phyloP scores from a whole-genome alignment of 2,329 filamentous ascomycete species.

The Xylariaceae sp. region DNA sequence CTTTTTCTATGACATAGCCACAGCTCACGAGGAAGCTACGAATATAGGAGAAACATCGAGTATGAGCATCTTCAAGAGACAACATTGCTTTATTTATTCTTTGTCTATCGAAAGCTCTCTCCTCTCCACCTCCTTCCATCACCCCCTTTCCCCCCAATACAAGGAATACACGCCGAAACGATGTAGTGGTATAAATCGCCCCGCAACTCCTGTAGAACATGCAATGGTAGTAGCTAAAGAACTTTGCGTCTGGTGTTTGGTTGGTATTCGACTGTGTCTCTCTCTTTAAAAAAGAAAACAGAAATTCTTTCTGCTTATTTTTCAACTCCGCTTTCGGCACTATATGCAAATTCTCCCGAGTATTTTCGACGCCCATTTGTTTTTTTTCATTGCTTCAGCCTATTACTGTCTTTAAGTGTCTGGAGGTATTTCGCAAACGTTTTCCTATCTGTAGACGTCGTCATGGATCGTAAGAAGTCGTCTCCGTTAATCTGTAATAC shows the following conservation, averaged over 20 bases:
- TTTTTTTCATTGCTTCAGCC: slow-evolving; percentile 11
- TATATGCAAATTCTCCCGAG: background rate
- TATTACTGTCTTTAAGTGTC: slow-evolving; percentile 44
- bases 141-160: slow-evolving; percentile 3
- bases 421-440: slow-evolving; percentile 60
- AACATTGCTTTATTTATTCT: slow-evolving; percentile 16
- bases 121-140: too few relatives aligned
- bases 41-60: too few relatives aligned
- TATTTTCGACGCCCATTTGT: background rate
- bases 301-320: background rate
- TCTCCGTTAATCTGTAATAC: slow-evolving; percentile 58
- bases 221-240: slow-evolving; percentile 22
- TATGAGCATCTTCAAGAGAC: slow-evolving; percentile 1
- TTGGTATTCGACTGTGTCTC: slow-evolving; percentile 2
- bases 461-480: slow-evolving; percentile 55
- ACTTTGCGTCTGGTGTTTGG: background rate
- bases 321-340: background rate
- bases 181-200: slow-evolving; percentile 28
- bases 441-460: slow-evolving; percentile 54
- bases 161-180: slow-evolving; percentile 20
- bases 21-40: too few relatives aligned
- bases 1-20: too few relatives aligned
- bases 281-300: slow-evolving; percentile 3
- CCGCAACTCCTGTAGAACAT: slow-evolving; percentile 29
- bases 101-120: slow-evolving; percentile 20